A percentile compares a stretch with the other conserved stretches of the same genome.
Conservation (phyloP, 768 basidiomycete species). For the Rhizopogon vulgaris region DNA sequence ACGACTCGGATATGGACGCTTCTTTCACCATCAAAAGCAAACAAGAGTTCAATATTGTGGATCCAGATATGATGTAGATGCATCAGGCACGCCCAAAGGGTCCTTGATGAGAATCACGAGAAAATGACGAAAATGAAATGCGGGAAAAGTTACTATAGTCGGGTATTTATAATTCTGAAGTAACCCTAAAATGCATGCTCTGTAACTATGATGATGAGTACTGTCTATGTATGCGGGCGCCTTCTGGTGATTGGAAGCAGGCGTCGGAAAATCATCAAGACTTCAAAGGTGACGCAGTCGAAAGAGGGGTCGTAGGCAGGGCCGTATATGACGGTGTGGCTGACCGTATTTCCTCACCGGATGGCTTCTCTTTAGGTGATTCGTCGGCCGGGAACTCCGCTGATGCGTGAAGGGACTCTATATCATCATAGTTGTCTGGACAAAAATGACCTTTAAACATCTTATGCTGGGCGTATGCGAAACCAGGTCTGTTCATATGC, state of each 20-base stretch:
- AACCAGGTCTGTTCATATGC: slow-evolving; percentile 34
- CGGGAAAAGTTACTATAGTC: background rate
- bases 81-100: background rate
- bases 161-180: background rate
- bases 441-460: slow-evolving; percentile 46
- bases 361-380: slow-evolving; percentile 6
- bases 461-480: slow-evolving; percentile 49
- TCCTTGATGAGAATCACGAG: background rate
- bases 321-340: slow-evolving; percentile 10
- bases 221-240: background rate
- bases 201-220: background rate
- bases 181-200: background rate
- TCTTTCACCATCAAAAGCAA: background rate
- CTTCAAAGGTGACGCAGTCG: background rate
- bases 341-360: slow-evolving; percentile 8
- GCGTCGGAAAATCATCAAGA: background rate
- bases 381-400: slow-evolving; percentile 18
- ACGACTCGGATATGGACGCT: background rate
- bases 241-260: background rate
- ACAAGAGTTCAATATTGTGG: background rate
- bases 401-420: slow-evolving; percentile 20
- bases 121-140: background rate
- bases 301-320: background rate
- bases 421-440: slow-evolving; percentile 18
- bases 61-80: background rate